A percentile compares a stretch with the other conserved stretches of the same genome.
These are phyloP conservation scores for Lasiodiplodia gonubiensis DNA, from an alignment of 2,329 filamentous ascomycete genomes.

Conservation along the genomic window DNA sequence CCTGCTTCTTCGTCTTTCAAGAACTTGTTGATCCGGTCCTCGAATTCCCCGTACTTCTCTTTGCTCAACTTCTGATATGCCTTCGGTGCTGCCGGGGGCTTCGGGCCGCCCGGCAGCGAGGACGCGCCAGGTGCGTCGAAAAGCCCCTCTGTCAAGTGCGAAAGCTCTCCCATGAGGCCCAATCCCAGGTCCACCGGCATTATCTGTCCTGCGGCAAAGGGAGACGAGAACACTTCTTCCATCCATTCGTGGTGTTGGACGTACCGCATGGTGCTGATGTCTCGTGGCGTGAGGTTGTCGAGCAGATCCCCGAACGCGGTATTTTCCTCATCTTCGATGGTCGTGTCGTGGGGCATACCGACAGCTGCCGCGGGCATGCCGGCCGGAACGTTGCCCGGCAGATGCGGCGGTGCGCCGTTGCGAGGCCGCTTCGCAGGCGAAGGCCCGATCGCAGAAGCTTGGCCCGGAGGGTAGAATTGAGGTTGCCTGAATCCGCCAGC, in stretches of 20 bases:
- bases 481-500: constrained; percentile 34
- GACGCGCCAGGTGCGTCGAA: constrained; percentile 64
- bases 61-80: constrained; percentile 70
- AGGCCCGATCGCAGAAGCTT: constrained; percentile 42
- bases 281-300: constrained; percentile 85
- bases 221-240: constrained; percentile 93
- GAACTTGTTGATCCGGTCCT: constrained; percentile 74
- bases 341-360: constrained; percentile 46
- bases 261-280: constrained; percentile 86
- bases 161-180: constrained; percentile 77
- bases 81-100: constrained; percentile 36
- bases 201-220: constrained; percentile 84
- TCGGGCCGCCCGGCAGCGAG: constrained; percentile 35
- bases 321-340: constrained; percentile 87
- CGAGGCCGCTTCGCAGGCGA: constrained; percentile 55
- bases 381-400: constrained; percentile 52
- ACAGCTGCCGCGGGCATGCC: constrained; percentile 33
- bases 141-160: constrained; percentile 81
- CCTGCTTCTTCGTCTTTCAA: constrained; percentile 77
- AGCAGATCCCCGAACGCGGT: constrained; percentile 85
- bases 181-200: constrained; percentile 85
- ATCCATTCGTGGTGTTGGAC: constrained; percentile 98
- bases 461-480: constrained; percentile 39
- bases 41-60: constrained; percentile 83
- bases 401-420: constrained; percentile 45